Percentiles rank a stretch among this genome's conserved stretches.
phyloP scores from a whole-genome alignment of 306 rosid genomes.

The Mimosa pudica region DNA sequence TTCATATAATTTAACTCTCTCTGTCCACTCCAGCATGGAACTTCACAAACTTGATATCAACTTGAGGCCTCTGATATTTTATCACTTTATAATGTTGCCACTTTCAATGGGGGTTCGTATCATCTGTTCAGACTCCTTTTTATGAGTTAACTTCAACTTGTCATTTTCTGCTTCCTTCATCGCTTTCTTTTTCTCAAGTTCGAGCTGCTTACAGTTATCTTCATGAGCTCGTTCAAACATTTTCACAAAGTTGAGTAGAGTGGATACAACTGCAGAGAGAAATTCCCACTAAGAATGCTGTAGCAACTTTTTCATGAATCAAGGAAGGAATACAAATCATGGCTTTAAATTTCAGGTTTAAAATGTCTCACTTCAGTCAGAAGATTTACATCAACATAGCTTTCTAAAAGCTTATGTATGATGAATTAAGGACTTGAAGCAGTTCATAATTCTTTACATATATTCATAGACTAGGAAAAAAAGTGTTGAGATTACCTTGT shows the following conservation, averaged over 20 bases:
- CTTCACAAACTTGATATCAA: conserved; percentile 24
- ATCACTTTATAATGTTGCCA: conserved; percentile 45
- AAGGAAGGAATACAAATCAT: conserved; percentile 17
- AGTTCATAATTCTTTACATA: not conserved
- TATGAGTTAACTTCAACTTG: conserved; percentile 50
- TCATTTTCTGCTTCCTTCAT: conserved; percentile 70
- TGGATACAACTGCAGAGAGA: conserved; percentile 60
- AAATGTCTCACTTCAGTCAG: conserved; percentile 7
- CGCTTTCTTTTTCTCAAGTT: conserved; percentile 64
- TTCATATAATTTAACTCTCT: conserved; percentile 3
- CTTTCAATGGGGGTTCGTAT: conserved; percentile 52
- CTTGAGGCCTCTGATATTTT: conserved; percentile 23
- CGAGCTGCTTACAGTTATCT: conserved; percentile 73
- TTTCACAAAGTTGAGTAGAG: conserved; percentile 73
- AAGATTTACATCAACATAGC: not conserved
- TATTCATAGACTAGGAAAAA: not conserved
- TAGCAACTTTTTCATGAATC: not conserved
- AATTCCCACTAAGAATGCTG: not conserved
- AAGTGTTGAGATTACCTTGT: conserved; percentile 56
- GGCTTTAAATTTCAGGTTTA: conserved; percentile 19
- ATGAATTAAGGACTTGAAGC: not conserved
- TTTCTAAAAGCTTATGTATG: not conserved
- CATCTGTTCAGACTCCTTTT: conserved; percentile 53
- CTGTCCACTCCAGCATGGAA: conserved; percentile 28
- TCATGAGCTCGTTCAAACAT: conserved; percentile 67